phyloP scores from a whole-genome alignment of 768 basidiomycete genomes.

The Phanerochaete carnosa region DNA sequence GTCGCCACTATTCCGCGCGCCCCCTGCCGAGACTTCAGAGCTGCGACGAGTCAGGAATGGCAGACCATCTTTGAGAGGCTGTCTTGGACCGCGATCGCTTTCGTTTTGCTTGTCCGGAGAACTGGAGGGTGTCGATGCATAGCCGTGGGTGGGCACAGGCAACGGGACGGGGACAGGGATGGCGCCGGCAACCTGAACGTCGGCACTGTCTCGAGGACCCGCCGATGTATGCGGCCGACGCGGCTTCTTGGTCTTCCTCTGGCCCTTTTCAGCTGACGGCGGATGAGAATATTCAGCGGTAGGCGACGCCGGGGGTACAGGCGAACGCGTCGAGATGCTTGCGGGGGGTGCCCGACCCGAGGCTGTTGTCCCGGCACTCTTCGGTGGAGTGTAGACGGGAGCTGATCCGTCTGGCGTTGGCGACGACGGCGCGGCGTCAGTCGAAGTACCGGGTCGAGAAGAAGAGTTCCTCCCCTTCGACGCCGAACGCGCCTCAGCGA shows the following conservation, averaged over 20 bases:
- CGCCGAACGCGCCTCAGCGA: conserved; percentile 37
- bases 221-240: conserved; percentile 73
- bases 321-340: background rate
- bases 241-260: conserved; percentile 22
- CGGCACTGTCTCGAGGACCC: conserved; percentile 58
- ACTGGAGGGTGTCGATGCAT: conserved; percentile 8
- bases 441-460: conserved; percentile 14
- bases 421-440: background rate
- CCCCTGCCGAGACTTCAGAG: too few relatives aligned
- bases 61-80: background rate
- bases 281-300: background rate
- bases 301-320: background rate
- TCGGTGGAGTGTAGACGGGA: background rate
- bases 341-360: background rate
- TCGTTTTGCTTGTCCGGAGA: background rate
- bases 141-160: conserved; percentile 14
- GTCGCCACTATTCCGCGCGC: background rate
- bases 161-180: conserved; percentile 10
- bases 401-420: background rate
- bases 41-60: background rate
- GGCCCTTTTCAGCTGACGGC: conserved; percentile 1
- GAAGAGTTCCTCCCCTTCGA: conserved; percentile 12
- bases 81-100: background rate
- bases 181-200: conserved; percentile 22
- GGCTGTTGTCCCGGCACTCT: background rate